Evolutionary conservation across 1,284 basidiomycete species (phyloP), one percentile per base, ranked within the genome.

Genomic region (Leccinum griseonigrum): DNA sequence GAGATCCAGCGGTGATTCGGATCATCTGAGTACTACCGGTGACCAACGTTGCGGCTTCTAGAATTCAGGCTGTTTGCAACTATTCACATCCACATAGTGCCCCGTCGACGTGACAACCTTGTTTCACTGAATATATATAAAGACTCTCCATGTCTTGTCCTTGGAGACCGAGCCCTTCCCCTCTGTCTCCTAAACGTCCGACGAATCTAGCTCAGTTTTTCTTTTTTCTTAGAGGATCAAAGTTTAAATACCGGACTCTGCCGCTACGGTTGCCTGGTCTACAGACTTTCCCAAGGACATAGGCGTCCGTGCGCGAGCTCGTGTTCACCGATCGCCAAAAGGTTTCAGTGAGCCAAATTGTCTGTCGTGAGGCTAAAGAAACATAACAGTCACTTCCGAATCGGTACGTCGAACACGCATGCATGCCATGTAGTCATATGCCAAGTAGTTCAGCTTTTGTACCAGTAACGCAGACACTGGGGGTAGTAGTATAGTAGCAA

Each of bases 401-500:
- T 46, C 43, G 43, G 43, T 46, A 46, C 5, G 43, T 46, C 43
- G 43, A 13, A 46, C 11, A 22, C 18, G 43, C 18, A 18, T 46
- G 38, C 2, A 46, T 46, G 18, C 0, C 43, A 46, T 18, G 18
- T 46, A 46, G 40, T 43, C 5, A 43, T 43, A 43, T 40, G 40
- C 36, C 7, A 38, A 38, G 18, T 46, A 46, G 22, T 22, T 22
- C 13, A 48, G 46, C 13, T 48, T 48, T 48, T 48, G 46, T 48
- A 48, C n/a, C 46, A 48, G 46, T 48, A 48, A 48, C 43, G 11
- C 18, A 43, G 5, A 43, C 40, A 43, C 18, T 22, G 6, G 46
- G 46, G 46, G 46, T 28, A 52, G 50, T 52, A 52, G 22, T 46
- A 18, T 48, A 48, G 50, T 50, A 50, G 60, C 57, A 60, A n/a